Conservation (phyloP, 495 filamentous ascomycete genomes). For the Trichoderma gamsii region DNA sequence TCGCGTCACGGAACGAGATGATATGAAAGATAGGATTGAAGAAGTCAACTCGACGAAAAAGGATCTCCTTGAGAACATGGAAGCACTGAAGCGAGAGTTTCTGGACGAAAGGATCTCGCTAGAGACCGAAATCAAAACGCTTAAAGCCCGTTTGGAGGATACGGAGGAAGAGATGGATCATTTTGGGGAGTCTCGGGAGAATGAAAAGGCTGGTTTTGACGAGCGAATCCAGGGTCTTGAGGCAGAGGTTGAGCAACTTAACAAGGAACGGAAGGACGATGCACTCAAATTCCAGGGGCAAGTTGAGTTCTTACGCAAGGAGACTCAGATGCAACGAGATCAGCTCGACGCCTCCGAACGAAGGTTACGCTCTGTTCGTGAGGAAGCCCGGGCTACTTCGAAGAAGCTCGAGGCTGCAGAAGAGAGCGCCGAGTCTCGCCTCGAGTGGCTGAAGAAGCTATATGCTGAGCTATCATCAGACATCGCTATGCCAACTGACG, state of each 20-base stretch:
- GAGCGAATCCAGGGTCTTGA: constrained; percentile 63
- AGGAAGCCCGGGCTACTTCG: constrained; percentile 44
- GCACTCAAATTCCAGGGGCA: constrained; percentile 50
- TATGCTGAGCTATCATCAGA: constrained; percentile 56
- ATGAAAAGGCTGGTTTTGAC: constrained; percentile 64
- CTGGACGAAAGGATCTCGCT: constrained; percentile 73
- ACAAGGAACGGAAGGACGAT: constrained; percentile 51
- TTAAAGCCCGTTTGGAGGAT: constrained; percentile 73
- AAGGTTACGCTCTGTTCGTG: constrained; percentile 46
- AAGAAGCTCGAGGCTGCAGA: constrained; percentile 43
- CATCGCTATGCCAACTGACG: constrained; percentile 50
- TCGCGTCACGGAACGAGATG: constrained; percentile 53
- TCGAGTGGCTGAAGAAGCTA: constrained; percentile 53
- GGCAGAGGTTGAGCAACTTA: constrained; percentile 58
- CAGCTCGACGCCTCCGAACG: constrained; percentile 46
- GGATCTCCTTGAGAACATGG: constrained; percentile 90
- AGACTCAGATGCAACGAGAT: constrained; percentile 50
- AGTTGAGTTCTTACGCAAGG: constrained; percentile 48
- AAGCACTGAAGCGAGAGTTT: constrained; percentile 84
- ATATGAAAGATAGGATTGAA: constrained; percentile 65
- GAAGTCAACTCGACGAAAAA: constrained; percentile 87
- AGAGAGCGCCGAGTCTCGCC: constrained; percentile 45
- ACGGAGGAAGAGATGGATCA: constrained; percentile 85
- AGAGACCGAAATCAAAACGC: constrained; percentile 67
- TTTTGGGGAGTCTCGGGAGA: constrained; percentile 71